Evolutionary conservation across 176 grass and related monocot genomes (phyloP).

Genomic region (Otatea glauca): DNA sequence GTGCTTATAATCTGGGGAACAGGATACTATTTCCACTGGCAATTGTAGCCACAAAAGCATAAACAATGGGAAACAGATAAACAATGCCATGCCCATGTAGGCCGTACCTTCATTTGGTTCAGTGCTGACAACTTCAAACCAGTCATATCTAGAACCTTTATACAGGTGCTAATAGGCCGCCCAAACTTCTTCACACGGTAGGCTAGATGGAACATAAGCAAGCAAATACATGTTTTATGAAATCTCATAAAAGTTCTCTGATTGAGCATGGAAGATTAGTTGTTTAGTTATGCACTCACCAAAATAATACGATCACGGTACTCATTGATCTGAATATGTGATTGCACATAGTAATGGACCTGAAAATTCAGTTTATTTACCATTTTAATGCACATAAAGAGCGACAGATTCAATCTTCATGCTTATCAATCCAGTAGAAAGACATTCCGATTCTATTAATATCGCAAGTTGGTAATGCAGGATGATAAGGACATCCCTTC

Average conservation of each 20-base stretch:
- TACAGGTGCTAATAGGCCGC: slow-evolving; percentile 64
- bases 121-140: slow-evolving; percentile 85
- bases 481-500: no score
- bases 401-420: neutral
- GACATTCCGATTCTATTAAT: neutral
- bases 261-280: slow-evolving; percentile 26
- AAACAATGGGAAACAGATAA: neutral
- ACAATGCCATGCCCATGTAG: neutral
- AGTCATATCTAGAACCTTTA: slow-evolving; percentile 98
- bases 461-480: neutral
- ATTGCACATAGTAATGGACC: slow-evolving; percentile 90
- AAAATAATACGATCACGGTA: slow-evolving; percentile 88
- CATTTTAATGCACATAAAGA: slow-evolving; percentile 23
- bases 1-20: slow-evolving; percentile 1
- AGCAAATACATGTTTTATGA: slow-evolving; percentile 30
- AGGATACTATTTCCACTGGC: neutral
- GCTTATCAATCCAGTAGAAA: slow-evolving; percentile 21
- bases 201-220: slow-evolving; percentile 62
- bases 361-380: slow-evolving; percentile 49
- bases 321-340: slow-evolving; percentile 97
- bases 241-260: slow-evolving; percentile 16
- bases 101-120: slow-evolving; percentile 76
- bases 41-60: neutral
- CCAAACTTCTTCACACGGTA: slow-evolving; percentile 57
- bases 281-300: slow-evolving; percentile 52